Evolutionary conservation across 2,329 filamentous ascomycete species (phyloP).

Genomic region (Lasiodiplodia citricola): DNA sequence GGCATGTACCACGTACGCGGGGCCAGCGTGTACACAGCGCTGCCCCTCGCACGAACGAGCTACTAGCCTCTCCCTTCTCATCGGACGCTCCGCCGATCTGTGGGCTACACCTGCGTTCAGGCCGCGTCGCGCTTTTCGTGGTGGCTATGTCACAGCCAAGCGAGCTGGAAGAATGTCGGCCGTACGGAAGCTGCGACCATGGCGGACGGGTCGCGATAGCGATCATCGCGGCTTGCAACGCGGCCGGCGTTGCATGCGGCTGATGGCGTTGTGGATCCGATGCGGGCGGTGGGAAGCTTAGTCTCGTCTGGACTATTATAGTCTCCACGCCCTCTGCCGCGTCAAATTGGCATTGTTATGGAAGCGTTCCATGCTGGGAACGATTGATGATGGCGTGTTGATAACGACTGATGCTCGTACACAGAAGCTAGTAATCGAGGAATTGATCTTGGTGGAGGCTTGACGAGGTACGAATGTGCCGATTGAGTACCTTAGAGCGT

Average conservation of each 20-base stretch:
- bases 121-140: neutral
- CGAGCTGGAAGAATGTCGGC: slow-evolving; percentile 5
- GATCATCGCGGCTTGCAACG: neutral
- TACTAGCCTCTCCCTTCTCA: neutral
- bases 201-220: neutral
- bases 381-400: neutral
- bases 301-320: neutral
- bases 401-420: neutral
- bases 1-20: neutral
- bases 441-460: neutral
- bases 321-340: neutral
- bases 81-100: neutral
- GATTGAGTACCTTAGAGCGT: neutral
- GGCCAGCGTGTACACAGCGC: neutral
- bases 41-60: neutral
- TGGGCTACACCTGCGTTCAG: neutral
- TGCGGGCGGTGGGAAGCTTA: too few species aligned
- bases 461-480: neutral
- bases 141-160: neutral
- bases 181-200: neutral
- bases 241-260: neutral
- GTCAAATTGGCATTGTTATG: neutral
- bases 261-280: neutral
- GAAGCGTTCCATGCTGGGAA: neutral
- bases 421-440: neutral